These are phyloP conservation scores for Reticulascus tulasneorum DNA, from an alignment of 2,329 filamentous ascomycete species.

Conservation along the genomic window DNA sequence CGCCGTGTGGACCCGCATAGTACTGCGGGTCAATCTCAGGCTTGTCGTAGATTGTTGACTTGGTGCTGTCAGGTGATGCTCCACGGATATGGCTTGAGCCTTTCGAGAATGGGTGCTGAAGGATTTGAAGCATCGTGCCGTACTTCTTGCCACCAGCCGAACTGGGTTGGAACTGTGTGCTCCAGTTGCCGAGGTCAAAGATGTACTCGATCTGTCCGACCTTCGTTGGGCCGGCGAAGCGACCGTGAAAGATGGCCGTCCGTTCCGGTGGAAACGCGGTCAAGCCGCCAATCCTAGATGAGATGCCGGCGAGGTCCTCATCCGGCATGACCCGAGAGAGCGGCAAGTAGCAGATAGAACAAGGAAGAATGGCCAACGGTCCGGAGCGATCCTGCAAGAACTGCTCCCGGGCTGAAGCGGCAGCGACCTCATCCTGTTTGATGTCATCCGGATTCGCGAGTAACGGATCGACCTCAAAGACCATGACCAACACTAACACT, in stretches of 20 bases:
- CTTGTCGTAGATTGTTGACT: slow-evolving; percentile 9
- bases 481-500: slow-evolving; percentile 33
- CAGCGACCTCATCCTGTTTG: slow-evolving; percentile 20
- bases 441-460: slow-evolving; percentile 37
- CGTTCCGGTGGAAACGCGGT: slow-evolving; percentile 26
- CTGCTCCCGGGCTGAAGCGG: slow-evolving; percentile 27
- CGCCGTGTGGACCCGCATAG: slow-evolving; percentile 6
- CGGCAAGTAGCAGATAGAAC: too few relatives aligned
- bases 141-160: slow-evolving; percentile 32
- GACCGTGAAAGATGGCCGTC: slow-evolving; percentile 23
- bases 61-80: too few relatives aligned
- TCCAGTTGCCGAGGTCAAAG: slow-evolving; percentile 46
- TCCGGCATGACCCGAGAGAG: too few relatives aligned
- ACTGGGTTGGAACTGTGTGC: too few relatives aligned
- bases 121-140: slow-evolving; percentile 52
- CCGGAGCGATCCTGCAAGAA: too few relatives aligned
- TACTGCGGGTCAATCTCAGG: slow-evolving; percentile 7
- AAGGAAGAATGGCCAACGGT: too few relatives aligned
- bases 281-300: too few relatives aligned
- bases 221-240: slow-evolving; percentile 24
- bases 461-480: slow-evolving; percentile 41
- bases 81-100: slow-evolving; percentile 53
- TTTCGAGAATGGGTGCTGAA: slow-evolving; percentile 58
- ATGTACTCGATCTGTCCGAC: slow-evolving; percentile 46
- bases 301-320: too few relatives aligned